Percentiles rank a stretch among this genome's conserved stretches.
Evolutionary conservation across 163 green algal genomes (phyloP).

Genomic region (Trebouxia gelatinosa): DNA sequence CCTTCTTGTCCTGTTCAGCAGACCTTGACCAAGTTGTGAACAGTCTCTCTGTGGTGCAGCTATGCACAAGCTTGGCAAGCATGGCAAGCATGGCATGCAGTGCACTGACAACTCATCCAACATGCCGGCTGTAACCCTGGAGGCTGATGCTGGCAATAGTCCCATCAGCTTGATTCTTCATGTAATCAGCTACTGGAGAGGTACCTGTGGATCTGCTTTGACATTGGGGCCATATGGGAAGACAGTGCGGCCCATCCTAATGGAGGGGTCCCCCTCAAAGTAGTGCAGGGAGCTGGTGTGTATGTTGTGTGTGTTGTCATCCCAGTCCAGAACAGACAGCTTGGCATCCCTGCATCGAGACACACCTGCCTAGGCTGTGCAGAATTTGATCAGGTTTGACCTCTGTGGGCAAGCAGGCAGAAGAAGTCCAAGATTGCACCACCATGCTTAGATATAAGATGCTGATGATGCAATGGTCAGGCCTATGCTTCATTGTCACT

Average conservation of each 20-base stretch:
- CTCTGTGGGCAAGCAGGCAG: no score
- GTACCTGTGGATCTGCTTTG: constrained; percentile 61
- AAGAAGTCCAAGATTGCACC: not conserved
- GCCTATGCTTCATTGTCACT: not conserved
- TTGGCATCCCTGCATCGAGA: constrained; percentile 77
- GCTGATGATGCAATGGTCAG: not conserved
- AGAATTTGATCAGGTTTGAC: not conserved
- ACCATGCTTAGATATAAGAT: not conserved
- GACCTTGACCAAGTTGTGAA: no score
- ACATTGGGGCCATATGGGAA: constrained; percentile 64
- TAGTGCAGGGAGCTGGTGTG: constrained; percentile 78
- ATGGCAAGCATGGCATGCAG: no score
- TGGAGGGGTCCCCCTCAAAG: constrained; percentile 70
- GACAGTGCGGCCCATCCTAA: constrained; percentile 50
- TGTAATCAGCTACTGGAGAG: not conserved
- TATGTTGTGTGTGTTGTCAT: constrained; percentile 53
- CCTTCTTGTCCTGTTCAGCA: no score
- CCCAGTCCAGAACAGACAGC: constrained; percentile 84
- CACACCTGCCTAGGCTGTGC: not conserved
- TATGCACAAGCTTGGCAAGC: no score
- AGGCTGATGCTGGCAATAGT: no score
- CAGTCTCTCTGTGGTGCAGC: no score
- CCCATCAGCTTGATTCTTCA: no score
- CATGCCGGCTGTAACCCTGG: no score
- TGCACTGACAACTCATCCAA: no score